These are phyloP conservation scores for Nemania abortiva DNA, from an alignment of 2,329 filamentous ascomycete genomes.

Conservation along the genomic window DNA sequence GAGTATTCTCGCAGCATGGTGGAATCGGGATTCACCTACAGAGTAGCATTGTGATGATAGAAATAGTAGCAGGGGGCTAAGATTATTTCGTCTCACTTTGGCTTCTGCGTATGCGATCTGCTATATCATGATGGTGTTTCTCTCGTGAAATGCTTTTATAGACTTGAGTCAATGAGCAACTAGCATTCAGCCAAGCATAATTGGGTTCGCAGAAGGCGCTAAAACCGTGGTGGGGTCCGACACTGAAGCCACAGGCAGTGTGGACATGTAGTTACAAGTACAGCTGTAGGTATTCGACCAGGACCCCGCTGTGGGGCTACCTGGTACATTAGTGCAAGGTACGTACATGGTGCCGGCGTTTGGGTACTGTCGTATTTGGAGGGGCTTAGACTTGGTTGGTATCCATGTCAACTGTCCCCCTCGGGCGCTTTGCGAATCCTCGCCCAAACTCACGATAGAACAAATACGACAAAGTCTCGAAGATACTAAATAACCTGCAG, in stretches of 20 bases:
- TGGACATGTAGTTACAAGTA: too few relatives aligned
- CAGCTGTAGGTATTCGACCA: not conserved
- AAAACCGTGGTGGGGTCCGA: slow-evolving; percentile 29
- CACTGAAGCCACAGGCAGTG: not conserved
- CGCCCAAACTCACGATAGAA: slow-evolving; percentile 30
- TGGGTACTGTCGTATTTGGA: slow-evolving; percentile 12
- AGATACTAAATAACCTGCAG: not conserved
- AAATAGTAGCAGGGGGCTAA: not conserved
- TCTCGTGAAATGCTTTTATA: not conserved
- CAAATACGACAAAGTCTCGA: slow-evolving; percentile 29
- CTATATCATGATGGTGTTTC: slow-evolving; percentile 44
- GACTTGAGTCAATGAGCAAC: slow-evolving; percentile 6
- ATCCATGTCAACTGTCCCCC: slow-evolving; percentile 34
- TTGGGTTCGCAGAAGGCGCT: slow-evolving; percentile 18
- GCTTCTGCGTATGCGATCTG: slow-evolving; percentile 14
- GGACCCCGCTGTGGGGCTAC: slow-evolving; percentile 36
- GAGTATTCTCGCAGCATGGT: slow-evolving; percentile 11
- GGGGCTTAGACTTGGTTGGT: slow-evolving; percentile 4
- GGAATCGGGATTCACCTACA: slow-evolving; percentile 60
- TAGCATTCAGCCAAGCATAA: slow-evolving; percentile 3
- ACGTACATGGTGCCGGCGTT: not conserved
- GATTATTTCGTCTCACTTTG: slow-evolving; percentile 8
- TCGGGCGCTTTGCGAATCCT: slow-evolving; percentile 30
- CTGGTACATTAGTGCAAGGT: slow-evolving; percentile 12
- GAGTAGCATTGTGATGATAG: slow-evolving; percentile 68